A percentile compares a stretch with the other conserved stretches of the same genome.
phyloP scores from a whole-genome alignment of 2,329 filamentous ascomycete species.

The Fusarium nematophilum region DNA sequence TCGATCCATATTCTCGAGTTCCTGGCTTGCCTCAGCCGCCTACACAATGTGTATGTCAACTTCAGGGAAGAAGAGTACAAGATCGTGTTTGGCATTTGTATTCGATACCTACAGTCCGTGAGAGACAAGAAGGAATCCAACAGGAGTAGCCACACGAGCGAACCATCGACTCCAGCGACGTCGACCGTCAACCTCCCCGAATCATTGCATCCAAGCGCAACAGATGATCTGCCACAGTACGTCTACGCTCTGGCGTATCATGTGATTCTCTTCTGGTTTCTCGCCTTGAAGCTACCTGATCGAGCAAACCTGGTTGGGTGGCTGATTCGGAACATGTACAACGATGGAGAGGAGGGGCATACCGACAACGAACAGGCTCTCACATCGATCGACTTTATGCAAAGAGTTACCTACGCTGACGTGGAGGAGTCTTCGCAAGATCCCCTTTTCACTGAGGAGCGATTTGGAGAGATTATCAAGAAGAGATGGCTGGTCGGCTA shows the following conservation, averaged over 20 bases:
- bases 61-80: slow-evolving; percentile 93
- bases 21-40: slow-evolving; percentile 85
- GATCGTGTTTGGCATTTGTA: slow-evolving; percentile 94
- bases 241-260: slow-evolving; percentile 95
- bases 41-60: slow-evolving; percentile 87
- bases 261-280: slow-evolving; percentile 96
- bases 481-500: slow-evolving; percentile 80
- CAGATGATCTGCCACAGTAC: slow-evolving; percentile 89
- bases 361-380: slow-evolving; percentile 91
- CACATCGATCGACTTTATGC: slow-evolving; percentile 95
- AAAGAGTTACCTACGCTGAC: slow-evolving; percentile 86
- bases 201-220: slow-evolving; percentile 41
- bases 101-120: slow-evolving; percentile 91
- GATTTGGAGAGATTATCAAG: slow-evolving; percentile 74
- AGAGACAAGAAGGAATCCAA: slow-evolving; percentile 70
- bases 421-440: slow-evolving; percentile 80
- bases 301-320: slow-evolving; percentile 86
- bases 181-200: slow-evolving; percentile 34
- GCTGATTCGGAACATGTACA: slow-evolving; percentile 90
- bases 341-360: slow-evolving; percentile 77
- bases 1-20: slow-evolving; percentile 97
- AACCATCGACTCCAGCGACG: slow-evolving; percentile 49
- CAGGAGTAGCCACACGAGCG: slow-evolving; percentile 59
- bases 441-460: slow-evolving; percentile 70
- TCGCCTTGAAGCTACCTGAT: slow-evolving; percentile 86